Evolutionary conservation across 2,329 filamentous ascomycete species (phyloP).

Genomic region (Monosporascus sp.): DNA sequence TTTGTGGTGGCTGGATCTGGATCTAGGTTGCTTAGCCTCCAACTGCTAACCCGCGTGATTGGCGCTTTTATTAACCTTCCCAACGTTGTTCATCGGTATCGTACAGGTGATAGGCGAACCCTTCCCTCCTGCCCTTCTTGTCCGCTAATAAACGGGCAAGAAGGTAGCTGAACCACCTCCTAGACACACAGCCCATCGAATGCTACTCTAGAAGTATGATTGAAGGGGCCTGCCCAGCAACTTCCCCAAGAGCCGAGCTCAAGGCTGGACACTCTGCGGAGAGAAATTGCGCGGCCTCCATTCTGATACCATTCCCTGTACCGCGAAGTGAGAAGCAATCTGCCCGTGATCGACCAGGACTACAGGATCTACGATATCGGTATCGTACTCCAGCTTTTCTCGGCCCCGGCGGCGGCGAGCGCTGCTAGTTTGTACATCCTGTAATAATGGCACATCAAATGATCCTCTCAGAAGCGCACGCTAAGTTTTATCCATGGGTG

Average conservation of each 20-base stretch:
- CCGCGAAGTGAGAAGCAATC: neutral
- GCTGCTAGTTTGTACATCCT: neutral
- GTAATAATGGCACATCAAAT: conserved; percentile 6
- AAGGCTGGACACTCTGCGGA: too few species aligned
- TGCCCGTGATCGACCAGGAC: too few species aligned
- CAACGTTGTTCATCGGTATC: neutral
- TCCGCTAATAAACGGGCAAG: neutral
- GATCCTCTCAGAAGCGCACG: conserved; percentile 12
- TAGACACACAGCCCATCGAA: neutral
- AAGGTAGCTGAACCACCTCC: neutral
- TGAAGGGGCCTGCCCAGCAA: too few species aligned
- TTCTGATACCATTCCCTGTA: neutral
- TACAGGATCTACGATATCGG: too few species aligned
- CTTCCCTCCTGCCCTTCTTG: neutral
- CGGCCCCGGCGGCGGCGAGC: neutral
- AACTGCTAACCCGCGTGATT: neutral
- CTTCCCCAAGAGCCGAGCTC: too few species aligned
- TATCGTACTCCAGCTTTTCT: neutral
- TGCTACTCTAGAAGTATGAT: neutral
- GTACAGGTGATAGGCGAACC: neutral
- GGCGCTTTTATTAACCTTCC: neutral
- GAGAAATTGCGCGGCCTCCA: too few species aligned
- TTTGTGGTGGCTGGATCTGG: neutral
- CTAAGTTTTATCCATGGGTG: conserved; percentile 12
- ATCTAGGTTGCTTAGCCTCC: neutral